Base-by-base conservation (phyloP, 2,329 filamentous ascomycete species). In the Neofusicoccum umdonicola region DNA sequence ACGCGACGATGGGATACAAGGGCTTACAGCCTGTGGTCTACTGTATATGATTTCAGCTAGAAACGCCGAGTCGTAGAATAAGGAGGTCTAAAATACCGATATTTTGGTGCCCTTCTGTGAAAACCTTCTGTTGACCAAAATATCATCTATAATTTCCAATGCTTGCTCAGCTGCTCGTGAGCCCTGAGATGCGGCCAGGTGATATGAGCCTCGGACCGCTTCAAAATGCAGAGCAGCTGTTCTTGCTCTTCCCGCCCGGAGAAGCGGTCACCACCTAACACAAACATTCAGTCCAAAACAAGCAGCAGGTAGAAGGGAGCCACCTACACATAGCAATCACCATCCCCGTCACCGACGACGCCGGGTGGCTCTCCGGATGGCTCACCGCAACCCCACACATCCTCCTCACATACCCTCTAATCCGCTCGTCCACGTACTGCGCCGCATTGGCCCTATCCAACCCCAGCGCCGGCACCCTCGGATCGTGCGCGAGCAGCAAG, bases 251-350 rank as follows among this genome's bases (percentile, higher is more conserved):
- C 71, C 42, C 71, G 68, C 13, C 68, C 45, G 0, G 68, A 70
- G 45, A 77, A 76, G 3, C 73, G 73, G 66, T 77, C 75, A 4
- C 75, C 75, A 27, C 76, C 74, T 74, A 15, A 1, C n/a, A 48
- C 69, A 66, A 52, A 8, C 52, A 7, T 8, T 41, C 7, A 27
- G 54, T 65, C 7, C 63, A 17, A 11, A 39, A 12, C 8, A 1
- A 11, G 9, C 39, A 27, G 52, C 37, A 42, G 9, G 34, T 4
- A n/a, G 3, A 17, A 12, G 12, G n/a, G 6, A 0, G 9, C 34
- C 42, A 63, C 58, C 2, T 41, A 51, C 58, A 62, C 58, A 62
- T 62, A 2, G 34, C 45, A 7, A 62, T 50, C 35, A 50, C 44
- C 58, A 62, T 62, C 34, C 58, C 58, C 13, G 45, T 50, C 17